Evolutionary conservation across 306 rosid species (phyloP).

Genomic region (Gastrolobium villosum): DNA sequence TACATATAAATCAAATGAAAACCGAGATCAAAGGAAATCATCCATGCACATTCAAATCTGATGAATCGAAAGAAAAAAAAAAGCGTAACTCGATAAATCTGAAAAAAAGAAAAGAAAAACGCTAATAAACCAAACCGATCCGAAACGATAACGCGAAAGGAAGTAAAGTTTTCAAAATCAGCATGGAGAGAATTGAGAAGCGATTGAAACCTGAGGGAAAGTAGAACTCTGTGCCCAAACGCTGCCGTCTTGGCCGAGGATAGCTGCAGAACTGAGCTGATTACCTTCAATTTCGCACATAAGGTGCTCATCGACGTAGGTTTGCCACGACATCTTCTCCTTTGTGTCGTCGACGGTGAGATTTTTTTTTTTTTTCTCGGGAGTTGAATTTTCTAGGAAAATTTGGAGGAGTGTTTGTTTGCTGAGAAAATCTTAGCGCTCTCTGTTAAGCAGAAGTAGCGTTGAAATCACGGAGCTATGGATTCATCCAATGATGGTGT

Average conservation of each 20-base stretch:
- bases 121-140: background rate
- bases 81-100: background rate
- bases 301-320: conserved; percentile 76
- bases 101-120: background rate
- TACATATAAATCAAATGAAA: background rate
- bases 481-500: background rate
- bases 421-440: background rate
- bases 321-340: conserved; percentile 69
- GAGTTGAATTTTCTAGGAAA: background rate
- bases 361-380: background rate
- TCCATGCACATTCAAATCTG: background rate
- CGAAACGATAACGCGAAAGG: background rate
- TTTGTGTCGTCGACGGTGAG: background rate
- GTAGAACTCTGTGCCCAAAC: conserved; percentile 76
- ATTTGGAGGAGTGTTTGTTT: conserved; percentile 1
- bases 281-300: conserved; percentile 70
- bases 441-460: background rate
- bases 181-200: background rate
- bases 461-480: conserved; percentile 44
- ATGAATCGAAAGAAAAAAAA: background rate
- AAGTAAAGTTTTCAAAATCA: background rate
- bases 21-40: background rate
- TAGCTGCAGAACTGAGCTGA: conserved; percentile 65
- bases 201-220: conserved; percentile 64
- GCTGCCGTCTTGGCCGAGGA: conserved; percentile 73